Percentiles rank a stretch among this genome's conserved stretches.
Evolutionary conservation across 768 basidiomycete species (phyloP).

Genomic region (Pleurotus tuber-regium): DNA sequence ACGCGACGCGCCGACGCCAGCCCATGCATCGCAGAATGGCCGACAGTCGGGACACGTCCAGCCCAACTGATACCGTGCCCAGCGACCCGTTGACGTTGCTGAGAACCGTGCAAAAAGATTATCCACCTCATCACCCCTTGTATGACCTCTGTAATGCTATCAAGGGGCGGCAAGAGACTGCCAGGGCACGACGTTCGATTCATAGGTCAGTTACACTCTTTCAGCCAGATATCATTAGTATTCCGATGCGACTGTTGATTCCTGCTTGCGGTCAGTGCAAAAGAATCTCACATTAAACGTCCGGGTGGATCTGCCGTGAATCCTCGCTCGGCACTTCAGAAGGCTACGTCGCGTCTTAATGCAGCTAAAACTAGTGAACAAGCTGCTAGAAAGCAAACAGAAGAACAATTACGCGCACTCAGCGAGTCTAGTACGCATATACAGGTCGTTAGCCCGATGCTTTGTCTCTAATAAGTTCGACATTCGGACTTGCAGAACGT

Average conservation of each 20-base stretch:
- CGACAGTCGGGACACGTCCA: background rate
- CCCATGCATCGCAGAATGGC: too few relatives aligned
- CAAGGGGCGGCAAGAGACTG: slow-evolving; percentile 3
- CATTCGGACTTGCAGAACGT: background rate
- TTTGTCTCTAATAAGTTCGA: background rate
- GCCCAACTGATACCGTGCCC: background rate
- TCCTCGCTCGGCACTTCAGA: background rate
- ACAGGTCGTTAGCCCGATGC: too few relatives aligned
- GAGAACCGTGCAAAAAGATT: background rate
- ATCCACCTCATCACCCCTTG: too few relatives aligned
- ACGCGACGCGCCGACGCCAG: too few relatives aligned
- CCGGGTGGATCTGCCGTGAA: background rate
- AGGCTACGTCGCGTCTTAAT: slow-evolving; percentile 5
- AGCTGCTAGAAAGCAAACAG: background rate
- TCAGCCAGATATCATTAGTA: too few relatives aligned
- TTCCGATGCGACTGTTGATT: too few relatives aligned
- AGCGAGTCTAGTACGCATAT: background rate
- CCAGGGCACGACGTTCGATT: background rate
- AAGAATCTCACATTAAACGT: background rate
- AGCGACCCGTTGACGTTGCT: background rate
- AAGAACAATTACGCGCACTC: background rate
- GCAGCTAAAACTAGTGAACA: background rate
- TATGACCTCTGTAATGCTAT: background rate
- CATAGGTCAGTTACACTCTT: background rate
- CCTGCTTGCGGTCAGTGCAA: too few relatives aligned